These are phyloP conservation scores for Sequoia sempervirens DNA, from an alignment of 75 land plant species.

Conservation along the genomic window DNA sequence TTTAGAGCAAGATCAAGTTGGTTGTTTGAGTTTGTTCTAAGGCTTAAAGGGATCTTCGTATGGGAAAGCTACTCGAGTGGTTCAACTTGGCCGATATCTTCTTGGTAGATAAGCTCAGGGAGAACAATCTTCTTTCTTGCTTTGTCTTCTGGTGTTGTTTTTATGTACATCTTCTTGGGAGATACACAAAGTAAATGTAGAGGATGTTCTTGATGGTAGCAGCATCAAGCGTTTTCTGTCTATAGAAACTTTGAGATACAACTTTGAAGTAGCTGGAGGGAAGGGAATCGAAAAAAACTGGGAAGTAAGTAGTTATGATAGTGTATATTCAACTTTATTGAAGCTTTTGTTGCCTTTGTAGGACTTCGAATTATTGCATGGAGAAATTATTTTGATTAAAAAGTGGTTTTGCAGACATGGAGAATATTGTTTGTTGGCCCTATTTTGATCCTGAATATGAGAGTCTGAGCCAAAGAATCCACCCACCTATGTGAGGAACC, in stretches of 20 bases:
- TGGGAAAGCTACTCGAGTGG: slow-evolving; percentile 2
- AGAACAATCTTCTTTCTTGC: not conserved
- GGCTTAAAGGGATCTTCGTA: not conserved
- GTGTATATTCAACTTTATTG: not conserved
- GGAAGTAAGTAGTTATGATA: not conserved
- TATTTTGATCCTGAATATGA: slow-evolving; percentile 96
- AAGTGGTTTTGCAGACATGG: slow-evolving; percentile 15
- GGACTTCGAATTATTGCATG: not conserved
- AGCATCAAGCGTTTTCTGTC: not conserved
- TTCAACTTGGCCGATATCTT: not conserved
- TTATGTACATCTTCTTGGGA: not conserved
- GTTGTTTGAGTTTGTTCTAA: not conserved
- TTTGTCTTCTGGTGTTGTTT: not conserved
- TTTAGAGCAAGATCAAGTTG: not conserved
- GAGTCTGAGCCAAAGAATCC: slow-evolving; percentile 54
- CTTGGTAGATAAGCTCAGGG: not conserved
- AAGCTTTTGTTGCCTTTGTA: not conserved
- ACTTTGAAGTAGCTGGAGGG: not conserved
- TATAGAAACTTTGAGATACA: not conserved
- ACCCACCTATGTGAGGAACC: slow-evolving; percentile 73
- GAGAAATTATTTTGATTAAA: not conserved
- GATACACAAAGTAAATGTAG: not conserved
- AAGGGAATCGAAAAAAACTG: not conserved
- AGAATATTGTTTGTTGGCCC: slow-evolving; percentile 43
- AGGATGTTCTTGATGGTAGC: not conserved